Conservation (phyloP, 352 stramenopile genomes). For the Detonula confervacea region DNA sequence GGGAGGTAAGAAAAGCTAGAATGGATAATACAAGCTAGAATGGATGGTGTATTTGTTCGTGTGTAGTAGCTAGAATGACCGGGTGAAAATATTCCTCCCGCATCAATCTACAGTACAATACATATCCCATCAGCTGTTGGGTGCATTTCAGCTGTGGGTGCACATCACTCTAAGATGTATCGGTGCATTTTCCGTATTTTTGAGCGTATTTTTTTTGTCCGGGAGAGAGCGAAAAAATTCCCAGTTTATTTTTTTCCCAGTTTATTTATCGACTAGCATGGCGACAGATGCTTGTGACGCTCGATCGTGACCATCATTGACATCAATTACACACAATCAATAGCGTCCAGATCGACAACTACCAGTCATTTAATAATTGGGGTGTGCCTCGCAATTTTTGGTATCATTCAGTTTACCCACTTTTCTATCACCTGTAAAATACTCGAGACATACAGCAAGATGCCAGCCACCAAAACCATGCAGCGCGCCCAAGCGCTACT, state of each 20-base stretch:
- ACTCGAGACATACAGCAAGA: neutral
- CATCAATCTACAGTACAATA: neutral
- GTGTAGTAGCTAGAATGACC: neutral
- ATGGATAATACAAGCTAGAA: too few species aligned
- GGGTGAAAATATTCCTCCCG: neutral
- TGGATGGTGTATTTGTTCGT: neutral
- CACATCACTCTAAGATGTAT: too few species aligned
- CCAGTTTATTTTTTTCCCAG: neutral
- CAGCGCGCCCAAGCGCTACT: neutral
- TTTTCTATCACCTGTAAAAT: neutral
- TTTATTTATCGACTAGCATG: neutral
- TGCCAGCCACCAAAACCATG: neutral
- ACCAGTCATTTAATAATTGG: neutral
- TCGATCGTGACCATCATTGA: neutral
- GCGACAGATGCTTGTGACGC: too few species aligned
- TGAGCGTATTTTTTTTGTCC: neutral
- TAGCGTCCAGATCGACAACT: neutral
- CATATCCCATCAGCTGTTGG: neutral
- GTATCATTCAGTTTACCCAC: neutral
- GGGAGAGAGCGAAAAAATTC: neutral
- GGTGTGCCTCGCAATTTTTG: neutral
- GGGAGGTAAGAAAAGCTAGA: neutral
- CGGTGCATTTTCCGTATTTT: neutral
- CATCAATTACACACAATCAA: constrained; percentile 8
- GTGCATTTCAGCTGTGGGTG: too few species aligned